A percentile compares a stretch with the other conserved stretches of the same genome.
Conservation (phyloP, 2,329 filamentous ascomycete genomes). For the Penicillium sp. region DNA sequence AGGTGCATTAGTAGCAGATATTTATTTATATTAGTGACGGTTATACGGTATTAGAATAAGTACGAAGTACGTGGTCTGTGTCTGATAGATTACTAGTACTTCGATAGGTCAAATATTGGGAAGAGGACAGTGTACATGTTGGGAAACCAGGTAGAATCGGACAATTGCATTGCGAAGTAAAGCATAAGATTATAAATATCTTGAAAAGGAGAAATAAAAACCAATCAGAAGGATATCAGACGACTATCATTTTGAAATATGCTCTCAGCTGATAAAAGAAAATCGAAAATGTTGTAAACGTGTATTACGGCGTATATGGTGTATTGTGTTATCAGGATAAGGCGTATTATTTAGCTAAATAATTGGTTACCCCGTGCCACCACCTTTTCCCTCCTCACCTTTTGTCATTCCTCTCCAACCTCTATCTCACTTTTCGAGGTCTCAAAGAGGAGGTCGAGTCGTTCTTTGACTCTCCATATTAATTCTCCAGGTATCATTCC, state of each 20-base stretch:
- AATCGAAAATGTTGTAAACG: not conserved
- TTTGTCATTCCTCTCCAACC: slow-evolving; percentile 6
- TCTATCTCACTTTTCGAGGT: not conserved
- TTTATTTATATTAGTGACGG: slow-evolving; percentile 6
- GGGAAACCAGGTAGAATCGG: not conserved
- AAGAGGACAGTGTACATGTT: not conserved
- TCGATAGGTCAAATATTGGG: slow-evolving; percentile 4
- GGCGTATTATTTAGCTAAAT: slow-evolving; percentile 17
- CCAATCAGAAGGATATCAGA: slow-evolving; percentile 4
- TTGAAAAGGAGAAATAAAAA: not conserved
- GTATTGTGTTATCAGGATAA: slow-evolving; percentile 11
- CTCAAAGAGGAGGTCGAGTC: not conserved
- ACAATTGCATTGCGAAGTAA: not conserved
- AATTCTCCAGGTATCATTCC: slow-evolving; percentile 1
- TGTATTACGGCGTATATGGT: slow-evolving; percentile 3
- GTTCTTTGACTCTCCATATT: not conserved
- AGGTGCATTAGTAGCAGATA: slow-evolving; percentile 4
- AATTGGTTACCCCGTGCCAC: slow-evolving; percentile 22
- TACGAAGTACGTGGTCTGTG: not conserved
- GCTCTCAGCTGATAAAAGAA: slow-evolving; percentile 7
- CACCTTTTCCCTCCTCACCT: slow-evolving; percentile 8
- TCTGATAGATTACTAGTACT: slow-evolving; percentile 4
- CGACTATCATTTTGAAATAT: slow-evolving; percentile 1
- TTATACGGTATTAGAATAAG: slow-evolving; percentile 6
- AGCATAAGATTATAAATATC: not conserved